phyloP scores from a whole-genome alignment of 805 yeast genomes.

The Scheffersomyces spartinae region DNA sequence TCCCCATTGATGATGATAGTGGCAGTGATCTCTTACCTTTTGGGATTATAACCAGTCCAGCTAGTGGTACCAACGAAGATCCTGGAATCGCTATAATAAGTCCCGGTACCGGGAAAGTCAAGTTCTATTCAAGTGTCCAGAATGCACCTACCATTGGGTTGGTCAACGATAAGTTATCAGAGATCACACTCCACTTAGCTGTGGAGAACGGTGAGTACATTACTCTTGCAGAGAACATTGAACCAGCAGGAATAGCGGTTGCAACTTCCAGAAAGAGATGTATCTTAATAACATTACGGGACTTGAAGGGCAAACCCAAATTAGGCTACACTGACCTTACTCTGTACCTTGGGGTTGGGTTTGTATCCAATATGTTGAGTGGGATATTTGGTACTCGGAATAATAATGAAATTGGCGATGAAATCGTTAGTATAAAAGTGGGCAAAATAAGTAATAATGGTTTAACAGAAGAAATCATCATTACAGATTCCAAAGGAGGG shows the following conservation, averaged over 20 bases:
- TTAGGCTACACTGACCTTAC: slow-evolving; percentile 25
- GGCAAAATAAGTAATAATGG: slow-evolving; percentile 44
- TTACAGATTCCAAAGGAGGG: slow-evolving; percentile 36
- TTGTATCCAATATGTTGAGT: slow-evolving; percentile 6
- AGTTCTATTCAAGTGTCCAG: slow-evolving; percentile 66
- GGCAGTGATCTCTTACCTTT: slow-evolving; percentile 25
- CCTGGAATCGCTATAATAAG: slow-evolving; percentile 69
- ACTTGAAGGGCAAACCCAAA: slow-evolving; percentile 52
- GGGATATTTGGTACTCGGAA: too few relatives aligned
- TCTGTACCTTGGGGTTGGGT: slow-evolving; percentile 10
- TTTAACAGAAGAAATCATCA: slow-evolving; percentile 24
- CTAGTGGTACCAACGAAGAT: slow-evolving; percentile 34
- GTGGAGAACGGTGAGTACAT: slow-evolving; percentile 39
- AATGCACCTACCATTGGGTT: slow-evolving; percentile 57
- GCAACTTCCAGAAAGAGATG: slow-evolving; percentile 65
- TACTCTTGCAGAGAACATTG: slow-evolving; percentile 45
- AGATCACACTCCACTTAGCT: slow-evolving; percentile 27
- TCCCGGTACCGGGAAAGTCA: slow-evolving; percentile 43
- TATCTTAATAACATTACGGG: slow-evolving; percentile 50
- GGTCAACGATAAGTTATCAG: slow-evolving; percentile 32
- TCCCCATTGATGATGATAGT: slow-evolving; percentile 25
- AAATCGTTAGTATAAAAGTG: slow-evolving; percentile 46
- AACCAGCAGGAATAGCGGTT: slow-evolving; percentile 63
- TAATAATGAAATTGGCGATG: slow-evolving; percentile 18
- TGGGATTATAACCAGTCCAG: slow-evolving; percentile 48